Evolutionary conservation across 495 filamentous ascomycete species (phyloP).

Genomic region (Filosporella fistucella): DNA sequence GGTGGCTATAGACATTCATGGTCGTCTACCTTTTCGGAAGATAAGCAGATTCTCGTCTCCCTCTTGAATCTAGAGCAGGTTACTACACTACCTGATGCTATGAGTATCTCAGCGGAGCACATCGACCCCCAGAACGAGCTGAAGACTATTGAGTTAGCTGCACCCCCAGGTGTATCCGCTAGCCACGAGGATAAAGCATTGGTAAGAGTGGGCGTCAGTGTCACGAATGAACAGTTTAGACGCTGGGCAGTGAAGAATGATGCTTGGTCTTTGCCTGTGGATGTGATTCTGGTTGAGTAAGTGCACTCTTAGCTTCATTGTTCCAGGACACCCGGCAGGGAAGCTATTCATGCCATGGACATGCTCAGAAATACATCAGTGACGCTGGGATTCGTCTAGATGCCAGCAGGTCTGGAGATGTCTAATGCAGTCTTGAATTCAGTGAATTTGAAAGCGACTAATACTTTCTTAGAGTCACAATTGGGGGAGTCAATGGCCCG

Average conservation of each 20-base stretch:
- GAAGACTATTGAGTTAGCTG: constrained; percentile 26
- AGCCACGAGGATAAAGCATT: constrained; percentile 24
- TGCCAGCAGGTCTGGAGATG: too few relatives aligned
- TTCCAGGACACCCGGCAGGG: neutral
- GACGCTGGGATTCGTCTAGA: too few relatives aligned
- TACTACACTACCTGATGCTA: constrained; percentile 35
- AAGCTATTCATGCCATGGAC: too few relatives aligned
- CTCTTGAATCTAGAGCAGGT: constrained; percentile 36
- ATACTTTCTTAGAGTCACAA: constrained; percentile 33
- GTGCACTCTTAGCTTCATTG: neutral
- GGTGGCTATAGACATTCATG: constrained; percentile 46
- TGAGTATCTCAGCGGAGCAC: constrained; percentile 27
- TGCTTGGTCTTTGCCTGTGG: constrained; percentile 37
- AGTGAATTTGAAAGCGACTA: too few relatives aligned
- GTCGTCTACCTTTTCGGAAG: constrained; percentile 36
- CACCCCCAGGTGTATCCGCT: constrained; percentile 14
- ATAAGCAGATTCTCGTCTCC: constrained; percentile 47
- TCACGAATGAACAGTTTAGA: constrained; percentile 46
- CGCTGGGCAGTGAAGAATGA: constrained; percentile 40
- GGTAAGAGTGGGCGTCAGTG: constrained; percentile 37
- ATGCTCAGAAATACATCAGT: too few relatives aligned
- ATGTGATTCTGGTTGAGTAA: constrained; percentile 48
- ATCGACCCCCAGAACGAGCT: constrained; percentile 33
- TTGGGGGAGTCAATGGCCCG: constrained; percentile 44
- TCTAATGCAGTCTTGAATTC: too few relatives aligned